Evolutionary conservation across 176 grass and related monocot genomes (phyloP).

Genomic region (Puya raimondii): DNA sequence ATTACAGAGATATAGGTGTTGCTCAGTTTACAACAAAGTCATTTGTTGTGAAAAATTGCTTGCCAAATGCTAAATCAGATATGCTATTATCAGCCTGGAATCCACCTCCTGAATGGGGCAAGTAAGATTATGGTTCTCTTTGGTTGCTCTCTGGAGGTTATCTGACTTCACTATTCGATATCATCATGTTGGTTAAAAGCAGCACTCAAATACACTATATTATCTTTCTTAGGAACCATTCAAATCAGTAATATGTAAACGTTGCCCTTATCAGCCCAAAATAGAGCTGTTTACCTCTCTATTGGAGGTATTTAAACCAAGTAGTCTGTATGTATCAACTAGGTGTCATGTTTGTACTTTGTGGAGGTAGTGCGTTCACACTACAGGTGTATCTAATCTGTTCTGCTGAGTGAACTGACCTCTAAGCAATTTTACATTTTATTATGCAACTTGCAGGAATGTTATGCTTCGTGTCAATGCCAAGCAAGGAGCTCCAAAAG

Average conservation of each 20-base stretch:
- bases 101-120: constrained; percentile 96
- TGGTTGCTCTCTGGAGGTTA: constrained; percentile 7
- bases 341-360: not conserved
- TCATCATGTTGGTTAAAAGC: not conserved
- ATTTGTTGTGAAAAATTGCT: constrained; percentile 79
- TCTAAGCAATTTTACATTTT: constrained; percentile 14
- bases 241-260: not conserved
- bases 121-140: constrained; percentile 57
- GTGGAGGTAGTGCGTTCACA: not conserved
- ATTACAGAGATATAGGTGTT: constrained; percentile 93
- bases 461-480: constrained; percentile 93
- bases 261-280: not conserved
- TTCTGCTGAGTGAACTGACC: not conserved
- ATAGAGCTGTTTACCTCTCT: not conserved
- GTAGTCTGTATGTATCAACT: not conserved
- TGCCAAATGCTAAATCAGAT: constrained; percentile 85
- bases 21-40: constrained; percentile 84
- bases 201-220: not conserved
- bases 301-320: not conserved
- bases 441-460: constrained; percentile 47
- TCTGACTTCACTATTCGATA: not conserved
- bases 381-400: not conserved
- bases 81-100: constrained; percentile 84
- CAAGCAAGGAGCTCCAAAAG: constrained; percentile 85
- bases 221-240: not conserved